Evolutionary conservation across 306 rosid genomes (phyloP), one percentile per base, ranked within the genome.

Genomic region (Quercus mongolica): DNA sequence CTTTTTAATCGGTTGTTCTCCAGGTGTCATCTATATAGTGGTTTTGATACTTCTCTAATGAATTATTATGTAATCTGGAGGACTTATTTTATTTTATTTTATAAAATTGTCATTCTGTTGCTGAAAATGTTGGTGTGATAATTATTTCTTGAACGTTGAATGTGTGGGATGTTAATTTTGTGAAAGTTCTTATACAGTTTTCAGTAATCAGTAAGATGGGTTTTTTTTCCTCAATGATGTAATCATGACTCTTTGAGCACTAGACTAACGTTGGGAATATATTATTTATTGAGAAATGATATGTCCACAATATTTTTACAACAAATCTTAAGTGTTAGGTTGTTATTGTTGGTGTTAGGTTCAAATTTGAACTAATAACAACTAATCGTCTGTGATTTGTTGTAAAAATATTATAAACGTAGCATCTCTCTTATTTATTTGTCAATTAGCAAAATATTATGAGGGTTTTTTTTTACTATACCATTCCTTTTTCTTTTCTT

Each of bases 1-100:
- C 68, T 82, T 62, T 86, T 67, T 46, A 75, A 78, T 79, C 78
- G 69, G 86, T 87, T 79, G 74, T 82, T 82, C 64, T 55, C 68
- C 56, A 70, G 71, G 78, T 46, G 76, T 76, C 76, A 68, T 82
- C 69, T 73, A 81, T 73, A 73, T 67, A 72, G 75, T 76, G 52
- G 73, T 41, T 73, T 78, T 78, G 15, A 18, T 69, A 59, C 59
- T 19, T 58, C 38, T 23, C 10, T 68, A 52, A 15, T 17, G 5
- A 56, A 13, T 18, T 41, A 6, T 20, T 14, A 15, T 38, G 49
- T 5, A 9, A 62, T 33, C 33, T 28, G 54, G 46, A 41, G 46
- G 46, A 41, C 13, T 26, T 26, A 6, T 20, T 46, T 49, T 19
- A 18, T 56, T 21, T 51, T 28, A 4, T 63, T 28, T 63, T 4